Conservation (phyloP, 2,329 filamentous ascomycete species). For the Fusarium mundagurra region DNA sequence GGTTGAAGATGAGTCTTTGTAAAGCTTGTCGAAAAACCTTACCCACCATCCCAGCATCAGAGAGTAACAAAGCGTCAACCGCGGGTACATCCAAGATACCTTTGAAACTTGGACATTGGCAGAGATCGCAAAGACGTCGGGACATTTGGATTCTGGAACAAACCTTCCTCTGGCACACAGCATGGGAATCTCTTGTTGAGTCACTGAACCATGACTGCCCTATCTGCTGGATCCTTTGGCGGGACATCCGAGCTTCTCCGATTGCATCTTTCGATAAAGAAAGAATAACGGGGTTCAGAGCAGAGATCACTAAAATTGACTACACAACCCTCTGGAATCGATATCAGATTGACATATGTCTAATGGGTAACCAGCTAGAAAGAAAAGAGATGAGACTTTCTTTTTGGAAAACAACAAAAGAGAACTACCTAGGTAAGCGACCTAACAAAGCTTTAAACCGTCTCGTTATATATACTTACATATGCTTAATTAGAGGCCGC, state of each 20-base stretch:
- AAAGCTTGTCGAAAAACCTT: not conserved
- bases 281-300: accelerated
- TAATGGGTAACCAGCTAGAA: accelerated
- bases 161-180: accelerated
- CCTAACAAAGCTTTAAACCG: accelerated
- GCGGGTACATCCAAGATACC: accelerated
- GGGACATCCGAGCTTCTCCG: not conserved
- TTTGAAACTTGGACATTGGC: accelerated
- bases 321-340: accelerated
- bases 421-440: not conserved
- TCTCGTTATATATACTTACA: not conserved
- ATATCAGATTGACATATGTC: accelerated
- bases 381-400: accelerated
- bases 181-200: accelerated
- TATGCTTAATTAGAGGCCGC: accelerated
- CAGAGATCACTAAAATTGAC: accelerated
- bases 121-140: not conserved
- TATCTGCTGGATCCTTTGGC: not conserved
- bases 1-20: not conserved
- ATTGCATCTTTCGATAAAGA: accelerated
- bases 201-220: not conserved
- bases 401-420: not conserved
- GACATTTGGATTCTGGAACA: no score
- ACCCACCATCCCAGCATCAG: accelerated
- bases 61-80: accelerated